Percentiles rank a stretch among this genome's conserved stretches.
Conservation (phyloP, 192 early-diverging fungal genomes). For the Coemansia javaensis region DNA sequence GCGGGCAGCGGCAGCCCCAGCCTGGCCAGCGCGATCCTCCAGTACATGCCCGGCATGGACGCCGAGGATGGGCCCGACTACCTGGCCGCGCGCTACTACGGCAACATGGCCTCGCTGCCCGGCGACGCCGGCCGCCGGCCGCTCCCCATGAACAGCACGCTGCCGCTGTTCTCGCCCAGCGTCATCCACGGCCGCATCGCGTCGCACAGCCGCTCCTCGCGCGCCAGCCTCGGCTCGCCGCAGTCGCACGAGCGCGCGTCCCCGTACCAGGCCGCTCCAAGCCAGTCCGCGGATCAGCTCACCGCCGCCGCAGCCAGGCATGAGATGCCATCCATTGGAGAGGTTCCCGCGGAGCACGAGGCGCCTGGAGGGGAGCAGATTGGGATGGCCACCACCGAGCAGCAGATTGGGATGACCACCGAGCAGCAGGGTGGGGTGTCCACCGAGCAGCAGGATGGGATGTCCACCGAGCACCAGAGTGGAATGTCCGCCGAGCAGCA, state of each 20-base stretch:
- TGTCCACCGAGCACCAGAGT: no score
- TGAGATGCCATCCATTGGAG: no score
- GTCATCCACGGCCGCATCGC: constrained; percentile 20
- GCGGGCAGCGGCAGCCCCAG: constrained; percentile 5
- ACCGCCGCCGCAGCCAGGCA: no score
- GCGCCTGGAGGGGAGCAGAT: no score
- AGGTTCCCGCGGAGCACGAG: no score
- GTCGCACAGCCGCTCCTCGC: constrained; percentile 9
- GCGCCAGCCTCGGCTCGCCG: constrained; percentile 17
- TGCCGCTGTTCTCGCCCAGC: constrained; percentile 48
- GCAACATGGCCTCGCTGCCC: constrained; percentile 31
- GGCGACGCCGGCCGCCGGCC: constrained; percentile 23
- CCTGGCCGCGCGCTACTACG: constrained; percentile 40
- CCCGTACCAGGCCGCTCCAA: no score
- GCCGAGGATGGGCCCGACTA: constrained; percentile 16
- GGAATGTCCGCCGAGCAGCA: no score
- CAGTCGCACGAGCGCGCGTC: not conserved
- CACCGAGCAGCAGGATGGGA: no score
- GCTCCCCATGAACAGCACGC: constrained; percentile 46
- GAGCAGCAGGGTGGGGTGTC: no score
- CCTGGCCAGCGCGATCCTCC: constrained; percentile 27
- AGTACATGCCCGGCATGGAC: constrained; percentile 41
- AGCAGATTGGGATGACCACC: no score
- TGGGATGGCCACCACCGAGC: no score
- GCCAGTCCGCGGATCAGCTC: no score